A percentile compares a stretch with the other conserved stretches of the same genome.
phyloP scores from a whole-genome alignment of 177 flowering plant genomes.

The Telopea speciosissima region DNA sequence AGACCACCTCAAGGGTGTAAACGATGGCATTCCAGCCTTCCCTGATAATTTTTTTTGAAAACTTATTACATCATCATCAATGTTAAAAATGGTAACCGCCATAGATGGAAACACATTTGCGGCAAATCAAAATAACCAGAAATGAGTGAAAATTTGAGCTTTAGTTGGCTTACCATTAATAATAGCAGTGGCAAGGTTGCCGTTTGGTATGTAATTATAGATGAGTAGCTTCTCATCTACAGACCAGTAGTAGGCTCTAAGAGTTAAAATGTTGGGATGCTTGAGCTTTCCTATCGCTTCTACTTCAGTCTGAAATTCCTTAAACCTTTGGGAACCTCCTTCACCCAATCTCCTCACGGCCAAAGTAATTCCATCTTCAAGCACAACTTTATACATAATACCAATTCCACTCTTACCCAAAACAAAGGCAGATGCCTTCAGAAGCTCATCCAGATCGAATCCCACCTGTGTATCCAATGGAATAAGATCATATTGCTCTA shows the following conservation, averaged over 20 bases:
- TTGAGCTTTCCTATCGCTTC: conserved; percentile 86
- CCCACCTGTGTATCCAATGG: conserved; percentile 61
- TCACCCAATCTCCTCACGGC: conserved; percentile 97
- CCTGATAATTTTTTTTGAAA: conserved; percentile 40
- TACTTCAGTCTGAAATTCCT: conserved; percentile 87
- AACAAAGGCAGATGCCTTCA: conserved; percentile 89
- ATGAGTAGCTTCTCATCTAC: conserved; percentile 91
- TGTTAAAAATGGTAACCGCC: neutral
- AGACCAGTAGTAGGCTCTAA: conserved; percentile 94
- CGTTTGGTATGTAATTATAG: conserved; percentile 74
- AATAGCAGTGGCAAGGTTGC: conserved; percentile 70
- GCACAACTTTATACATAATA: conserved; percentile 90
- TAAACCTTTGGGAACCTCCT: conserved; percentile 90
- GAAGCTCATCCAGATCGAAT: conserved; percentile 88
- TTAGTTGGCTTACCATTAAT: conserved; percentile 59
- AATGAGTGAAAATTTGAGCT: neutral
- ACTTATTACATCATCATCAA: neutral
- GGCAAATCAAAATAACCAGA: neutral
- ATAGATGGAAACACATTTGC: neutral
- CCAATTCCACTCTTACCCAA: conserved; percentile 93
- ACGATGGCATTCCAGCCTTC: conserved; percentile 51
- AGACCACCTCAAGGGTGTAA: conserved; percentile 66
- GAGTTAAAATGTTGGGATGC: conserved; percentile 74
- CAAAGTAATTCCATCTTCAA: conserved; percentile 72
- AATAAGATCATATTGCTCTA: conserved; percentile 75